Conservation (phyloP, 164 flowering plant species). For the Magnolia changhungtana region DNA sequence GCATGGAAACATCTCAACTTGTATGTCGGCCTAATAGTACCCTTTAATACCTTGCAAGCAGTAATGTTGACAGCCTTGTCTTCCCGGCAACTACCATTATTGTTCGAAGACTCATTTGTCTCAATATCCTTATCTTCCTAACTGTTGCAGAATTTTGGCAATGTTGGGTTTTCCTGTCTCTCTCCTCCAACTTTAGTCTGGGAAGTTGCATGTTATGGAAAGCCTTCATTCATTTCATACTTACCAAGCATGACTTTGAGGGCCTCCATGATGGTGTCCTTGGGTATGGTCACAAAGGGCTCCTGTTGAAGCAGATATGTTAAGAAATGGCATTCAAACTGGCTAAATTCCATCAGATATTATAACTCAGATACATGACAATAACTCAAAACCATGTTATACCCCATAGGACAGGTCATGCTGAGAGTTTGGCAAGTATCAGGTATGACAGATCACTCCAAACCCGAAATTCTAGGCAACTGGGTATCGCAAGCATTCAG, state of each 20-base stretch:
- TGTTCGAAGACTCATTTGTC: no score
- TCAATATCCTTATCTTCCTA: no score
- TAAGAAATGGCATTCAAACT: background rate
- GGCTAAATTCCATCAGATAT: background rate
- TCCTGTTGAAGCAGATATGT: conserved; percentile 32
- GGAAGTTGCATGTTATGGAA: background rate
- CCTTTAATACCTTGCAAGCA: no score
- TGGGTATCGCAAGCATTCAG: background rate
- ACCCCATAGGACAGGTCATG: background rate
- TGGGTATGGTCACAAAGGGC: conserved; percentile 41
- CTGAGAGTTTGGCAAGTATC: background rate
- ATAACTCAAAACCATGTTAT: background rate
- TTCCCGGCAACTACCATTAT: no score
- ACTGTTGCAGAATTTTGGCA: no score
- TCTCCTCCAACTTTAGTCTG: no score
- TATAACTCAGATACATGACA: background rate
- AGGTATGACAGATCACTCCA: no score
- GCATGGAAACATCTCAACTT: no score
- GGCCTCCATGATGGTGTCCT: conserved; percentile 55
- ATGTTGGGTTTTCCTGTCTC: no score
- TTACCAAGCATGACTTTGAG: conserved; percentile 72
- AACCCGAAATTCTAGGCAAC: background rate
- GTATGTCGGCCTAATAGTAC: no score
- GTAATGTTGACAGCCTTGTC: no score
- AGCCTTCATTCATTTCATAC: background rate